A percentile compares a stretch with the other conserved stretches of the same genome.
Evolutionary conservation across 805 yeast genomes (phyloP).

Genomic region (Lipomyces orientalis): DNA sequence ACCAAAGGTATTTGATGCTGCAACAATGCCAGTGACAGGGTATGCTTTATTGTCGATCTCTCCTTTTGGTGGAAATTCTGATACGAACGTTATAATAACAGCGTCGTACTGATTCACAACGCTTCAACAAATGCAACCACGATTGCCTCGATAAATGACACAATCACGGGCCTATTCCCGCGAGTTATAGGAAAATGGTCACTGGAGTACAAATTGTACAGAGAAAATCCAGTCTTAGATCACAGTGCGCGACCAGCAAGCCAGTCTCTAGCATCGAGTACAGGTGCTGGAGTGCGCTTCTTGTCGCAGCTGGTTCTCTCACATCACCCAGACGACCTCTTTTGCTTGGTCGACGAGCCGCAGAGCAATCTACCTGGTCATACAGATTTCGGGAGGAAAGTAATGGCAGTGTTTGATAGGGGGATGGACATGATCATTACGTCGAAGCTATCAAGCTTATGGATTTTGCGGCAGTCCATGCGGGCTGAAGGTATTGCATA

Average conservation of each 20-base stretch:
- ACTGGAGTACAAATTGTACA: constrained; percentile 68
- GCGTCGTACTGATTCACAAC: constrained; percentile 26
- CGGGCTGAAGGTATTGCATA: constrained; percentile 78
- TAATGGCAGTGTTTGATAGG: constrained; percentile 56
- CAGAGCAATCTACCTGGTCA: constrained; percentile 41
- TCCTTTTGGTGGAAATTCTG: constrained; percentile 1
- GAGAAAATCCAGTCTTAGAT: constrained; percentile 60
- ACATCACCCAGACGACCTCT: constrained; percentile 42
- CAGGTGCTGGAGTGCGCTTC: constrained; percentile 28
- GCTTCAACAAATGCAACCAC: constrained; percentile 45
- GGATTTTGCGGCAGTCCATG: constrained; percentile 71
- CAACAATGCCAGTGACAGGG: constrained; percentile 24
- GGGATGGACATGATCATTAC: constrained; percentile 61
- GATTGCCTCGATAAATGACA: constrained; percentile 72
- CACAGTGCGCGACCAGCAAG: constrained; percentile 25
- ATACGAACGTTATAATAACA: neutral
- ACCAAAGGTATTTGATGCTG: neutral
- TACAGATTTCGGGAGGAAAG: constrained; percentile 45
- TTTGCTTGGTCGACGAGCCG: constrained; percentile 43
- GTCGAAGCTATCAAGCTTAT: constrained; percentile 67
- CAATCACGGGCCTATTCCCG: constrained; percentile 70
- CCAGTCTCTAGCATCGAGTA: neutral
- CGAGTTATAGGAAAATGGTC: constrained; percentile 67
- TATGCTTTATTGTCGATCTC: neutral
- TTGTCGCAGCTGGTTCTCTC: constrained; percentile 44